These are phyloP conservation scores for Vaucheria bursata DNA, from an alignment of 352 stramenopile genomes.

Conservation along the genomic window DNA sequence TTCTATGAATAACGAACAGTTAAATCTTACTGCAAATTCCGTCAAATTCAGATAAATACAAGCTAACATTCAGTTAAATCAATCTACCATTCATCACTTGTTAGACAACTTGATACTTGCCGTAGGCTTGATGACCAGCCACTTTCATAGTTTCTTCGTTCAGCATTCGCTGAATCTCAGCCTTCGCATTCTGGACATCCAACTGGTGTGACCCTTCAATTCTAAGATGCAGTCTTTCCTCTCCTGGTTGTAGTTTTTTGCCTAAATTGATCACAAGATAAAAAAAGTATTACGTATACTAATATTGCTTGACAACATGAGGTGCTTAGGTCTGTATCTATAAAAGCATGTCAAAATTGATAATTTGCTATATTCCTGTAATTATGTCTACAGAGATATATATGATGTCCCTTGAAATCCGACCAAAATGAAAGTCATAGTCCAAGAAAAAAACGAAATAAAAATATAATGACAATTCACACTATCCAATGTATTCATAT, in stretches of 20 bases:
- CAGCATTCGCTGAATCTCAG: slow-evolving; percentile 43
- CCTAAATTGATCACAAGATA: slow-evolving; percentile 2
- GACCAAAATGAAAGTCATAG: too few species aligned
- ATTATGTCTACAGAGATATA: neutral
- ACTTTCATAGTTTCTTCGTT: slow-evolving; percentile 47
- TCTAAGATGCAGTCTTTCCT: slow-evolving; percentile 44
- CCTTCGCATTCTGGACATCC: slow-evolving; percentile 20
- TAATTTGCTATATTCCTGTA: neutral
- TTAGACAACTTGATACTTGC: slow-evolving; percentile 46
- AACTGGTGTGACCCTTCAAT: slow-evolving; percentile 39
- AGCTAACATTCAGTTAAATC: too few species aligned
- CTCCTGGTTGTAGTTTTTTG: slow-evolving; percentile 31
- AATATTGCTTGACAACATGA: neutral
- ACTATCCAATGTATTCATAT: too few species aligned
- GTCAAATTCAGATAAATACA: too few species aligned
- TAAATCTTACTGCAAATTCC: too few species aligned
- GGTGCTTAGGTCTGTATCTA: neutral
- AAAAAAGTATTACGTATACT: too few species aligned
- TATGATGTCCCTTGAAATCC: too few species aligned
- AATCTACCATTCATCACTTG: too few species aligned
- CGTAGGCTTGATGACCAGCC: slow-evolving; percentile 33
- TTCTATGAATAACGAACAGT: too few species aligned
- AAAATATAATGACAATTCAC: too few species aligned
- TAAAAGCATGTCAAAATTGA: neutral
- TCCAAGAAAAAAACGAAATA: too few species aligned